Base-by-base conservation (phyloP, 1,284 basidiomycete genomes). In the Ceratobasidium sp. region DNA sequence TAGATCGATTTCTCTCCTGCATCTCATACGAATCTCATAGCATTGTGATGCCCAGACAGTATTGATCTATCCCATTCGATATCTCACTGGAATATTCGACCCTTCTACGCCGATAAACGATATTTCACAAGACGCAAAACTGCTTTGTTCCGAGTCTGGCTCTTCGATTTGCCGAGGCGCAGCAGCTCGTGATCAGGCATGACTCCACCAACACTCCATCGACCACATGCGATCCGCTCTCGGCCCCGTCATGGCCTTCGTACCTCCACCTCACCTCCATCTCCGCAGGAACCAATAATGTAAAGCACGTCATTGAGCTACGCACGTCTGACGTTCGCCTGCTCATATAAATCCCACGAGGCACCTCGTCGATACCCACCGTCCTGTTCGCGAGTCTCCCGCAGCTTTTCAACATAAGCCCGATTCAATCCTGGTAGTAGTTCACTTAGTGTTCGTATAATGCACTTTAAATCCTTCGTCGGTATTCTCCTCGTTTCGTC, bases 391-490 rank as follows among this genome's bases (percentile, higher is more conserved):
- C 53, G 15, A 58, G 56, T 13, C 40, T 9, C 23, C 46, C 20
- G 20, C 63, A 23, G 7, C 18, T 23, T 58, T 33, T 40, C 13
- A 5, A 26, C 26, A 10, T 33, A 13, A 18, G 40, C 49, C 33
- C 15, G 51, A n/a, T 15, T 55, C 42, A 26, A 12, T 20, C n/a
- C 28, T 39, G 1, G 5, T 10, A 15, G 26, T 42, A 23, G 26
- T 12, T 51, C 13, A 3, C 20, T 46, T 70, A 28, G 1, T 61
- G 7, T 5, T n/a, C 18, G 39, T 75, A 64, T 75, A 63, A 63
- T 75, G 72, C 33, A 75, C 33, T 75, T 33, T 23, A 75, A 64
- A 53, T 18, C 33, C 44, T 75, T 64, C 40, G 49, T 61, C 33
- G 33, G 42, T 4, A 18, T 64, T 53, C 60, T 64, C 12, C 28